Base-by-base conservation (phyloP, 371 early-diverging fungal species). In the Apophysomyces trapeziformis region DNA sequence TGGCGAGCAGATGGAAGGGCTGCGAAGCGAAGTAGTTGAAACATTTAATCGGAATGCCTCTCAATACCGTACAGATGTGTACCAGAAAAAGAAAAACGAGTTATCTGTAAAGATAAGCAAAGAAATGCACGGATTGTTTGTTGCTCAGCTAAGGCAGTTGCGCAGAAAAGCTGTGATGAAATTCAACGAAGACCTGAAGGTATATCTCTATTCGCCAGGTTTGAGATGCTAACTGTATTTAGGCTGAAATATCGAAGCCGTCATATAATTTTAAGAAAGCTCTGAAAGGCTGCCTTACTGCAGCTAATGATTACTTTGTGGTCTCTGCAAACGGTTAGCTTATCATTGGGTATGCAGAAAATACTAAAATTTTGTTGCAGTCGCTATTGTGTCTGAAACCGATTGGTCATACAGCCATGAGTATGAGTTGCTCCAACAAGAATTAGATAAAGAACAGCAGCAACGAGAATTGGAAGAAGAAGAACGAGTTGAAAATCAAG, bases 21-120 rank as follows among this genome's bases (percentile, higher is more conserved):
- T 90, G 18, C 86, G 91, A 58, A 71, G 71, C 1, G 73, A 70
- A 50, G 90, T 93, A 9, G 58, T 96, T 16, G 73, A 74, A 6
- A 73, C 81, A 1, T 98, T 97, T 73, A 97, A 97, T 71, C 88
- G 85, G 67, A 92, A 92, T 60, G 99, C 96, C 0, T 89, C 91
- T 8, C 88, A 98, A 57, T 99, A 99, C 71, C 90, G 95, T 67
- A 69, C 86, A n/a, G 90, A 83, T 1, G 97, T 97, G n/a, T 99
- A 95, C 76, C 73, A 89, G 61, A 90, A 89, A 65, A 96, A 95
- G 82, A 90, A 95, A 36, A 47, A 47, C 0, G 97, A 96, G 9
- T 88, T 96, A 79, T 67, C 89, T 58, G 79, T 74, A 57, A 92
- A 91, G 67, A 84, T 96, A 69, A 86, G 92, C 65, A 83, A 90